Evolutionary conservation across 345 rosid species (phyloP), one percentile per base, ranked within the genome.

Genomic region (Stellera chamaejasme): DNA sequence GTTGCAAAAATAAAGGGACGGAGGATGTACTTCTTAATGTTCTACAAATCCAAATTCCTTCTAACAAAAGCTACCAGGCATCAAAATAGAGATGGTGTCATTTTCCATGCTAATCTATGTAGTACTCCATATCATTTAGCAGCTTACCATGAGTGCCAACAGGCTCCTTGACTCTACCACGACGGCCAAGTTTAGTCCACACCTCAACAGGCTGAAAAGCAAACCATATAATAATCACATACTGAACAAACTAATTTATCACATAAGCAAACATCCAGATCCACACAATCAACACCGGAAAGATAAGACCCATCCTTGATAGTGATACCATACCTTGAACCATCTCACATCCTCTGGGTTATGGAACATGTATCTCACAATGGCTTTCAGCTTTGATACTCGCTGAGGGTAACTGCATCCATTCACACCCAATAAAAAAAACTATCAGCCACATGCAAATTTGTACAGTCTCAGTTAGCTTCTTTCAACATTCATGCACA

Each of bases 291-390:
- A 42, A 2, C 13, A 51, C 43, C 25, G 10, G 57, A 10, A n/a
- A 6, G 16, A n/a, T n/a, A n/a, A 49, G 13, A 12, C 2, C 44
- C 11, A 43, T 25, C 5, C 6, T 48, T 25, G 32, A 26, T 7
- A 42, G 45, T 50, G 32, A 58, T 26, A 19, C 45, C 63, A 52
- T 68, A 92, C 98, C 95, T 93, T 93, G 70, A 87, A 93, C 97
- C 97, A 89, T 79, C 75, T 82, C 55, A 93, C 99, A 43, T 93
- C 97, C 68, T 87, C 97, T n/a, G 94, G 97, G 61, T 68, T 84
- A 63, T 89, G 96, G 69, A 89, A 93, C 96, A 87, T 89, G 55
- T 81, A 89, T 70, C 94, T 77, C 3, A 89, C 94, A 10, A 88
- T 56, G 9, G 97, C 94, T 68, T 89, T 93, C 66, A 71, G 43